A percentile compares a stretch with the other conserved stretches of the same genome.
Conservation (phyloP, 2,329 filamentous ascomycete species). For the Leptographium radiaticola region DNA sequence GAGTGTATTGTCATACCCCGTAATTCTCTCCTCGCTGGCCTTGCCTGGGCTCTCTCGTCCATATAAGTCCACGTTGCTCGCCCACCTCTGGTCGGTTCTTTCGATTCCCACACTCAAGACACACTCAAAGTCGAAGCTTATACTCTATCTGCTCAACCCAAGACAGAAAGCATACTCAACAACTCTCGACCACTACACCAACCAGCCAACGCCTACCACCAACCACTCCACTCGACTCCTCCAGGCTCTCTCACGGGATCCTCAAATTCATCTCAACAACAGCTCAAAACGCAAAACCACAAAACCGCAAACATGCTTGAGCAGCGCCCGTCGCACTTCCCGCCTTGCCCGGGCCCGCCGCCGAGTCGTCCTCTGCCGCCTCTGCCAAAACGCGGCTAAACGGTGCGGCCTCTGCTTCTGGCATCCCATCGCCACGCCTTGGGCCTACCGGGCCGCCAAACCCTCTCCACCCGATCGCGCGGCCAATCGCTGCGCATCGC, state of each 20-base stretch:
- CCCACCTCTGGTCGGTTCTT: background rate
- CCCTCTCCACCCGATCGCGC: too few relatives aligned
- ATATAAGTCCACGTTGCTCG: constrained; percentile 8
- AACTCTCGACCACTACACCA: too few relatives aligned
- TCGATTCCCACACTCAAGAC: background rate
- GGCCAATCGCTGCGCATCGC: too few relatives aligned
- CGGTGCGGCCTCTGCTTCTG: background rate
- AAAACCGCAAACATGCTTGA: constrained; percentile 18
- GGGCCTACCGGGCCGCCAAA: too few relatives aligned
- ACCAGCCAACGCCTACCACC: too few relatives aligned
- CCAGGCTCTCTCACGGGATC: background rate
- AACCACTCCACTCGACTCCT: too few relatives aligned
- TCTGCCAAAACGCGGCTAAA: constrained; percentile 47
- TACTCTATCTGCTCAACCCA: background rate
- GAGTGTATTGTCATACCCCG: background rate
- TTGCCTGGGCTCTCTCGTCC: constrained; percentile 1
- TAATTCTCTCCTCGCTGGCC: background rate
- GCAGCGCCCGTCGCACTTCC: constrained; percentile 51
- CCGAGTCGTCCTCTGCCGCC: constrained; percentile 52
- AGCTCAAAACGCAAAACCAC: constrained; percentile 9
- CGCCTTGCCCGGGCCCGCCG: constrained; percentile 53
- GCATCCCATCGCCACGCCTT: too few relatives aligned
- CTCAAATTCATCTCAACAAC: constrained; percentile 1
- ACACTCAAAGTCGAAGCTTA: background rate
- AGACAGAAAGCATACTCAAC: background rate